Base-by-base conservation (phyloP, 805 yeast genomes). In the Nadsonia fulvescens region DNA sequence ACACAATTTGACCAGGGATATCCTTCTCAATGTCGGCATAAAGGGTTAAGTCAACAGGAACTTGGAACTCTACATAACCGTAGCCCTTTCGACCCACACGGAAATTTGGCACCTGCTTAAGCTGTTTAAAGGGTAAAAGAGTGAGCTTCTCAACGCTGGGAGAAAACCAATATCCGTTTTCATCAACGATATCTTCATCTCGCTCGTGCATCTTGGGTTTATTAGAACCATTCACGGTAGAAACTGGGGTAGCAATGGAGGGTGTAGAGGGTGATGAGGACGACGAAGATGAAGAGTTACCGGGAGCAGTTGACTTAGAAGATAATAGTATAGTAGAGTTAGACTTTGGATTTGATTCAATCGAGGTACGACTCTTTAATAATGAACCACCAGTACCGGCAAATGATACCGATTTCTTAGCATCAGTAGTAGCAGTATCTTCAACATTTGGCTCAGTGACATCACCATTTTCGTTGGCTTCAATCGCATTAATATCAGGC, bases 141-240 rank as follows among this genome's bases (percentile, higher is more conserved):
- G 63, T 60, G 27, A 89, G 53, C 25, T 70, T 70, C 4, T 69
- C 63, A 19, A 73, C 42, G 3, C 81, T 57, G 10, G 98, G 98
- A 5, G 77, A 66, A 28, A 71, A 73, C 78, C 89, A 89, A 51
- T 83, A 89, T 5, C 83, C 93, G 25, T 75, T 66, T 8, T 69
- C 70, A 27, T 73, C 66, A 15, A 58, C 57, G 22, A 63, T 54
- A 22, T 55, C 53, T 22, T 58, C 58, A 23, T 56, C 62, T 2
- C 45, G 29, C 16, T 12, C 8, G 14, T n/a, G 15, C 27, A 11
- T 12, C 15, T 20, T 12, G n/a, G n/a, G n/a, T n/a, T n/a, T n/a
- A n/a, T n/a, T n/a, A n/a, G n/a, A n/a, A n/a, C n/a, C n/a, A n/a
- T n/a, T n/a, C n/a, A n/a, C n/a, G n/a, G n/a, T n/a, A n/a, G n/a